Evolutionary conservation across 805 yeast species (phyloP).

Genomic region (Spathaspora hagerdaliae): DNA sequence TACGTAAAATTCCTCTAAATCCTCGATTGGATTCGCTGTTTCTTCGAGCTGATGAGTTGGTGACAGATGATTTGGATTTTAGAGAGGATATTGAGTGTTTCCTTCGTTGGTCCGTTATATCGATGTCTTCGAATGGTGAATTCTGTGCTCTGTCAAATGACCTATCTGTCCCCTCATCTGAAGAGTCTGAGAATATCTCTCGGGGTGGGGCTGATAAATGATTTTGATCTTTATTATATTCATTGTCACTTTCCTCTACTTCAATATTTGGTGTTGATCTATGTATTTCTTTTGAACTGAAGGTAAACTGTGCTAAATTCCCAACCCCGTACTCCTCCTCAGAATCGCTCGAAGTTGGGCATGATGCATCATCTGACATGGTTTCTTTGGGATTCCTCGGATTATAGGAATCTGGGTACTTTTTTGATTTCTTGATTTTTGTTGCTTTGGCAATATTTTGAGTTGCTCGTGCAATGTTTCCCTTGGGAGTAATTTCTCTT

Average conservation of each 20-base stretch:
- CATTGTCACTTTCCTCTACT: neutral
- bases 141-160: neutral
- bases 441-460: conserved; percentile 5
- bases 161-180: conserved; percentile 1
- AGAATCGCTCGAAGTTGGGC: conserved; percentile 2
- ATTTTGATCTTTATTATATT: neutral
- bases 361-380: neutral
- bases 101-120: too few species aligned
- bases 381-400: conserved; percentile 5
- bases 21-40: too few species aligned
- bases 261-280: neutral
- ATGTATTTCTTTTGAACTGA: conserved; percentile 2
- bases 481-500: neutral
- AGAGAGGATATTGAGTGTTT: too few species aligned
- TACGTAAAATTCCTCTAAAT: conserved; percentile 25
- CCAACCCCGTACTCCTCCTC: conserved; percentile 4
- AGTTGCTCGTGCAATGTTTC: conserved; percentile 3
- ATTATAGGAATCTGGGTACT: conserved; percentile 6
- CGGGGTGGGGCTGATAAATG: neutral
- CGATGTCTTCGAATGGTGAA: too few species aligned
- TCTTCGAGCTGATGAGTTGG: too few species aligned
- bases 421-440: conserved; percentile 4
- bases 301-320: conserved; percentile 6
- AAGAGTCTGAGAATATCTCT: conserved; percentile 4
- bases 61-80: too few species aligned